These are phyloP conservation scores for Cadophora luteo-olivacea DNA, from an alignment of 2,329 filamentous ascomycete genomes.

Conservation along the genomic window DNA sequence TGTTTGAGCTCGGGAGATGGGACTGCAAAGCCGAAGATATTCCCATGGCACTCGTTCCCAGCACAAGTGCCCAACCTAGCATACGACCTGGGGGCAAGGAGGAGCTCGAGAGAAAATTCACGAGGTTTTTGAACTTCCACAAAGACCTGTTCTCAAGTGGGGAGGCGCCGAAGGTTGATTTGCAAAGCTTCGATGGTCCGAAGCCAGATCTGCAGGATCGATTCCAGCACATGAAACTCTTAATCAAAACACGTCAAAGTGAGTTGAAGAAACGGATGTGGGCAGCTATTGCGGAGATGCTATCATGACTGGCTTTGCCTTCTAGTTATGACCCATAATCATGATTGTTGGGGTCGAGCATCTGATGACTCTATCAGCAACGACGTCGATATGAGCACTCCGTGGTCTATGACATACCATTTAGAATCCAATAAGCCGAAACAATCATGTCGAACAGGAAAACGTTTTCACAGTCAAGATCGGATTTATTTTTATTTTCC, in stretches of 20 bases:
- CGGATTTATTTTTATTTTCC: no score
- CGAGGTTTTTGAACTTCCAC: neutral
- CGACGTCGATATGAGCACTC: no score
- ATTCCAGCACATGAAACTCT: no score
- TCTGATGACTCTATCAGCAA: neutral
- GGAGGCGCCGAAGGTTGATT: neutral
- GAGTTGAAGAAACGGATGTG: no score
- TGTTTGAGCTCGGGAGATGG: neutral
- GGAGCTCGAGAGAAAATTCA: neutral
- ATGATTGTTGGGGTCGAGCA: neutral
- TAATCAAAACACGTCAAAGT: neutral
- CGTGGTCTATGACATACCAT: no score
- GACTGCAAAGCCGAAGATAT: neutral
- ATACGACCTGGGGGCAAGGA: neutral
- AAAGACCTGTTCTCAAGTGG: neutral
- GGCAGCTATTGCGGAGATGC: no score
- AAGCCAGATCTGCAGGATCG: neutral
- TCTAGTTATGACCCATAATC: no score
- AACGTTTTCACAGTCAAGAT: no score
- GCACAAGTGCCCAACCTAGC: neutral
- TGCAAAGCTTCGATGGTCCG: neutral
- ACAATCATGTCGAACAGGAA: no score
- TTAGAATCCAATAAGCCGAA: no score
- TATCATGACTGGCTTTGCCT: no score
- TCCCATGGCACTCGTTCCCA: neutral